A percentile compares a stretch with the other conserved stretches of the same genome.
Evolutionary conservation across 2,329 filamentous ascomycete genomes (phyloP).

Genomic region (Colletotrichum australisinense): DNA sequence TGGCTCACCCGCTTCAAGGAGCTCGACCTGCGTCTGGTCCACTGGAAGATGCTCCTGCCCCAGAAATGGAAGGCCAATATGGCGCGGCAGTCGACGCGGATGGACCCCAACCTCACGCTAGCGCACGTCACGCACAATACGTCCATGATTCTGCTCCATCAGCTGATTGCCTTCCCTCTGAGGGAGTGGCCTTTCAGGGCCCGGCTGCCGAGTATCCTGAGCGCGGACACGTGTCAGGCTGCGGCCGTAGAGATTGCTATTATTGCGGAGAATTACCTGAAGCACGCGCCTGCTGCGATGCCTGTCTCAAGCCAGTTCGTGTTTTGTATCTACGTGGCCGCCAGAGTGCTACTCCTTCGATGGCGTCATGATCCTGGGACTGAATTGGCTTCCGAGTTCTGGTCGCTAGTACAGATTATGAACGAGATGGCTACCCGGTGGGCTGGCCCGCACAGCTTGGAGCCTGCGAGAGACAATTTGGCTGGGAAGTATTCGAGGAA

Average conservation of each 20-base stretch:
- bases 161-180: constrained; percentile 57
- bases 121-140: constrained; percentile 62
- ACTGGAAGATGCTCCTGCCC: constrained; percentile 58
- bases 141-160: constrained; percentile 61
- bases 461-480: constrained; percentile 21
- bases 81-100: constrained; percentile 41
- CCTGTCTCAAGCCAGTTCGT: constrained; percentile 53
- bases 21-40: constrained; percentile 56
- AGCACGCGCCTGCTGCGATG: constrained; percentile 44
- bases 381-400: constrained; percentile 41
- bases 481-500: constrained; percentile 39
- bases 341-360: constrained; percentile 52
- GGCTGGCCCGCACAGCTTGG: constrained; percentile 35
- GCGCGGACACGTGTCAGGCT: constrained; percentile 59
- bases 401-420: constrained; percentile 42
- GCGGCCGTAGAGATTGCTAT: constrained; percentile 58
- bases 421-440: constrained; percentile 44
- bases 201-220: constrained; percentile 54
- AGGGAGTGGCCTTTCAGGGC: constrained; percentile 42
- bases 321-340: constrained; percentile 59
- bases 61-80: constrained; percentile 52
- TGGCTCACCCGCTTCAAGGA: constrained; percentile 62
- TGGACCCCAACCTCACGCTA: constrained; percentile 62
- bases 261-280: constrained; percentile 58
- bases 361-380: constrained; percentile 41